phyloP scores from a whole-genome alignment of 2,329 filamentous ascomycete genomes.

The Fonsecaea monophora region DNA sequence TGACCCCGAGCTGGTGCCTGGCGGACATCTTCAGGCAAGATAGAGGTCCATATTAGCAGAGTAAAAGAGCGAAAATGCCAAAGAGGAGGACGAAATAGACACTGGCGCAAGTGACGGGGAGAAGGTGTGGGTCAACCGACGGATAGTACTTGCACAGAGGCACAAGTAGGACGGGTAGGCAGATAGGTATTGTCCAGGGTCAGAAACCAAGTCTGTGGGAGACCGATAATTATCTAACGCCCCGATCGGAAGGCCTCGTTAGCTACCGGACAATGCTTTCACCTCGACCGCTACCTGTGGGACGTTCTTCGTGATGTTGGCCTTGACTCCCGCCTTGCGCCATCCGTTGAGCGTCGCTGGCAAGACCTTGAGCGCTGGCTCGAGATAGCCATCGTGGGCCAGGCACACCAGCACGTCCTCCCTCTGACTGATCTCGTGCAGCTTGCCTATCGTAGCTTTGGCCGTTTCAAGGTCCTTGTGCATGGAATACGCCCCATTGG shows the following conservation, averaged over 20 bases:
- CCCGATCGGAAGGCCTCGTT: not conserved
- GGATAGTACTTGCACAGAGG: no score
- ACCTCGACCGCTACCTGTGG: not conserved
- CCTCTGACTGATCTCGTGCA: constrained; percentile 30
- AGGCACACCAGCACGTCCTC: constrained; percentile 13
- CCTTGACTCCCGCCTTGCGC: not conserved
- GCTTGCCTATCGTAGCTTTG: constrained; percentile 37
- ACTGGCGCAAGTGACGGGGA: no score
- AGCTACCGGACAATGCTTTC: not conserved
- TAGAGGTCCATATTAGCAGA: no score
- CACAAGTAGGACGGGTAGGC: no score
- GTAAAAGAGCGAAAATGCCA: no score
- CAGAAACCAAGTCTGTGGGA: no score
- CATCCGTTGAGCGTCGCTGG: not conserved
- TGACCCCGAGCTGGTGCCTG: no score
- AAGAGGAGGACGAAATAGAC: no score
- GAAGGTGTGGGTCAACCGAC: no score
- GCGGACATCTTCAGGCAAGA: no score
- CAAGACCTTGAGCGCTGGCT: constrained; percentile 1
- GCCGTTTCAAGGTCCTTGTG: constrained; percentile 37
- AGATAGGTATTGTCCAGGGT: no score
- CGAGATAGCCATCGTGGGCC: constrained; percentile 18
- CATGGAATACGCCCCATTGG: constrained; percentile 36
- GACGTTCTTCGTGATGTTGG: not conserved
- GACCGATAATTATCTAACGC: not conserved